Conservation (phyloP, 805 yeast genomes). For the Zygosaccharomyces gambellarensis region DNA sequence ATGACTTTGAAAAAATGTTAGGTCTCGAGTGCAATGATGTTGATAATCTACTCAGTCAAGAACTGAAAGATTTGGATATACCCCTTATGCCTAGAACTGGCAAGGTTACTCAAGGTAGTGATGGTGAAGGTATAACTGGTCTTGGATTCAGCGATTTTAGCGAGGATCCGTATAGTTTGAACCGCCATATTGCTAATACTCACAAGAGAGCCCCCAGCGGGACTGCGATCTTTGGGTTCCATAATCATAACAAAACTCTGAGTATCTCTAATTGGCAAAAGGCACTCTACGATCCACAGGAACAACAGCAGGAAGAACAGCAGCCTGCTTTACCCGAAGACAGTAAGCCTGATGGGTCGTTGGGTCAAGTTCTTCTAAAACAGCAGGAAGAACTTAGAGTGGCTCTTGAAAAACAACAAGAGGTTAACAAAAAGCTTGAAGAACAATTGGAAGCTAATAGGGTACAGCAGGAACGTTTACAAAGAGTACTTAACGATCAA, state of each 20-base stretch:
- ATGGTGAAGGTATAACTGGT: neutral
- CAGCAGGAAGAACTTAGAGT: conserved; percentile 29
- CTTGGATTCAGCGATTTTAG: conserved; percentile 1
- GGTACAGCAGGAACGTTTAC: conserved; percentile 29
- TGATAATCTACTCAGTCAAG: conserved; percentile 52
- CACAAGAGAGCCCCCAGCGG: conserved; percentile 69
- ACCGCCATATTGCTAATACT: conserved; percentile 9
- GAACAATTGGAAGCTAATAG: conserved; percentile 28
- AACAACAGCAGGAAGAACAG: conserved; percentile 8
- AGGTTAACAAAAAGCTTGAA: conserved; percentile 28
- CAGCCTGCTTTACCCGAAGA: conserved; percentile 29
- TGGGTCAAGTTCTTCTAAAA: conserved; percentile 18
- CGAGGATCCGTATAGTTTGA: conserved; percentile 11
- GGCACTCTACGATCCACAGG: conserved; percentile 10
- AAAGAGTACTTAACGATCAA: conserved; percentile 25
- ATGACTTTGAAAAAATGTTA: conserved; percentile 44
- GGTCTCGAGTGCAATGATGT: conserved; percentile 48
- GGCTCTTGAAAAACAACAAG: conserved; percentile 30
- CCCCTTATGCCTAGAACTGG: conserved; percentile 37
- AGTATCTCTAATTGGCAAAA: conserved; percentile 48
- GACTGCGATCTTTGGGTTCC: conserved; percentile 73
- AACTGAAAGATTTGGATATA: conserved; percentile 60
- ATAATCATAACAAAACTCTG: conserved; percentile 57
- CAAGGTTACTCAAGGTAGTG: neutral
- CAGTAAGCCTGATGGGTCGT: conserved; percentile 31